phyloP scores from a whole-genome alignment of 495 filamentous ascomycete species.

The Acidiella bohemica region DNA sequence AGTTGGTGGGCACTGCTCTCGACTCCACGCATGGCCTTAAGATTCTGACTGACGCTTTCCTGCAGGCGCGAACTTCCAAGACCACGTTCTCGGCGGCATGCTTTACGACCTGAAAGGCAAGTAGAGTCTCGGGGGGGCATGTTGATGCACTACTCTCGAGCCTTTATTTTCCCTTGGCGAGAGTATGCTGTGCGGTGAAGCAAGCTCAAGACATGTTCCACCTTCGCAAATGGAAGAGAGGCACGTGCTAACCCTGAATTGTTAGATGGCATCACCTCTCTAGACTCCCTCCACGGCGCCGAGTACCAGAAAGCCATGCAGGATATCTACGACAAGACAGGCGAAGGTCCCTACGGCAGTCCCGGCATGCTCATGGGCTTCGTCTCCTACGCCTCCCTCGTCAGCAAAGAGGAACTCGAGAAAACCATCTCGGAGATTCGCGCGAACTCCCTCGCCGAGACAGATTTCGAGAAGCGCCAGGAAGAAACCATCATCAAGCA shows the following conservation, averaged over 20 bases:
- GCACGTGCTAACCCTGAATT: too few species aligned
- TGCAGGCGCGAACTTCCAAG: conserved; percentile 18
- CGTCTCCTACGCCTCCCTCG: conserved; percentile 20
- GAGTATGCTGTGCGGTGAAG: too few species aligned
- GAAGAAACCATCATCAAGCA: conserved; percentile 20
- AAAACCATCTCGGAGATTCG: conserved; percentile 20
- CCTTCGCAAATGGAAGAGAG: too few species aligned
- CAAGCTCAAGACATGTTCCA: too few species aligned
- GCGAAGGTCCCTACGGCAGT: conserved; percentile 21
- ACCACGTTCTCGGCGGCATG: conserved; percentile 21
- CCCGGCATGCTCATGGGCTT: conserved; percentile 27
- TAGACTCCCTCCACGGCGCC: conserved; percentile 16
- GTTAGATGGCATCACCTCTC: conserved; percentile 10
- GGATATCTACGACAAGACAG: conserved; percentile 20
- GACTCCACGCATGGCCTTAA: too few species aligned
- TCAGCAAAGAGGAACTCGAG: conserved; percentile 16
- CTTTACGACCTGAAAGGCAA: conserved; percentile 16
- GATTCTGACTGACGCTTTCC: not conserved
- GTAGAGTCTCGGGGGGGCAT: too few species aligned
- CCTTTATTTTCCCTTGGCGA: too few species aligned
- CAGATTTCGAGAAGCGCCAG: conserved; percentile 22
- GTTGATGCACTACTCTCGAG: too few species aligned
- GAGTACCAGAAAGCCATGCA: conserved; percentile 19
- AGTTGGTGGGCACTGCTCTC: too few species aligned
- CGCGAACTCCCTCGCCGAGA: conserved; percentile 20